A percentile compares a stretch with the other conserved stretches of the same genome.
Conservation (phyloP, 768 basidiomycete genomes). For the Tulasnella sp. region DNA sequence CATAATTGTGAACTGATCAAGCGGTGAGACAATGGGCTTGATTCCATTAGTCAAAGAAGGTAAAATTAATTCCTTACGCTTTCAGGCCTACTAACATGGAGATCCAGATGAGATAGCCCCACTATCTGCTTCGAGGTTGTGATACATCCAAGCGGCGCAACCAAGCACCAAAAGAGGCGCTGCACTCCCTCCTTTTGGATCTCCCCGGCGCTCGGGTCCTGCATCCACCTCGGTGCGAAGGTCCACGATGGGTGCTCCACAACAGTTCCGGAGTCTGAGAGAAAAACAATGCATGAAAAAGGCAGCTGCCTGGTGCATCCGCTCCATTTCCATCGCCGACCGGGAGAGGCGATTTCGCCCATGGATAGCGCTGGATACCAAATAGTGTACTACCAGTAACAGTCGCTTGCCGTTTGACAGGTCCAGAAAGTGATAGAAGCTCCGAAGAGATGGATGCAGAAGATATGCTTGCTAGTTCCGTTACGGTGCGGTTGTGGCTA, state of each 20-base stretch:
- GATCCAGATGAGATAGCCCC: constrained; percentile 4
- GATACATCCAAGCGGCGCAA: constrained; percentile 5
- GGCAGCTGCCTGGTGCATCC: too few species aligned
- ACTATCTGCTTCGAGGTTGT: neutral
- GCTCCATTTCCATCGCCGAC: too few species aligned
- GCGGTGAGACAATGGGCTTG: neutral
- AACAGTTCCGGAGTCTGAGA: neutral
- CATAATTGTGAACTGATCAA: constrained; percentile 7
- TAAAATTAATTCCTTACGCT: neutral
- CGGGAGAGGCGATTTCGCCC: too few species aligned
- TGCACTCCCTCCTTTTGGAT: constrained; percentile 13
- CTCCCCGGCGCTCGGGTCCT: neutral
- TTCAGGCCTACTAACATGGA: constrained; percentile 10
- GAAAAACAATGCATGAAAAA: too few species aligned
- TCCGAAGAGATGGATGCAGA: neutral
- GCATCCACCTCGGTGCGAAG: constrained; percentile 14
- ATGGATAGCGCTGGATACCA: too few species aligned
- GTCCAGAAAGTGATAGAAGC: too few species aligned
- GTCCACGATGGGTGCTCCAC: constrained; percentile 15
- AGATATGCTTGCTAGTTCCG: neutral
- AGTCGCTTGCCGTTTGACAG: too few species aligned
- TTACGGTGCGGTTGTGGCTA: neutral
- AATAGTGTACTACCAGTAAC: too few species aligned
- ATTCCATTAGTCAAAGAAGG: too few species aligned
- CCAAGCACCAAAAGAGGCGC: constrained; percentile 17